A percentile compares a stretch with the other conserved stretches of the same genome.
These are phyloP conservation scores for Phlebiopsis gigantea DNA, from an alignment of 768 basidiomycete species.

Conservation along the genomic window DNA sequence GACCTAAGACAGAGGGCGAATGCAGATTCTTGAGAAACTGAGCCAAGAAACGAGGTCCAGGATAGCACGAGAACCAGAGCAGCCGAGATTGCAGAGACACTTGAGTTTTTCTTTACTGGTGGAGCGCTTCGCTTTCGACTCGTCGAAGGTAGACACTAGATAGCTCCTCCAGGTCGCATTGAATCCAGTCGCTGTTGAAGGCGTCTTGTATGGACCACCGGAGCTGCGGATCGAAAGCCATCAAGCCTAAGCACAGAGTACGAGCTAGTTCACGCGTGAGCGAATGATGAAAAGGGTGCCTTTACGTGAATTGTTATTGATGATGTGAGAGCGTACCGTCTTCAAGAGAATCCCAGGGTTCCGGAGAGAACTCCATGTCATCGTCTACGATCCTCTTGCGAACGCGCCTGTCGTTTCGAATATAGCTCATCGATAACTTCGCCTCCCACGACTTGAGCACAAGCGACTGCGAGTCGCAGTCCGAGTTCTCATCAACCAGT, in stretches of 20 bases:
- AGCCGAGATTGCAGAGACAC: neutral
- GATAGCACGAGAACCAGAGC: neutral
- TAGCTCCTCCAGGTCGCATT: constrained; percentile 53
- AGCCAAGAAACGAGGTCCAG: neutral
- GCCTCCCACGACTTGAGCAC: constrained; percentile 17
- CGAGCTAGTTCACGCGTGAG: constrained; percentile 40
- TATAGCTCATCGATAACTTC: constrained; percentile 38
- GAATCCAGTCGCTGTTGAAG: constrained; percentile 63
- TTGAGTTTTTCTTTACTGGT: neutral
- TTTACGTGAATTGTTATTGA: neutral
- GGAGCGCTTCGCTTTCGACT: constrained; percentile 23
- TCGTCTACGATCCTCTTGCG: constrained; percentile 68
- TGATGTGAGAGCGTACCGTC: constrained; percentile 44
- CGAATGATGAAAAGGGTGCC: neutral
- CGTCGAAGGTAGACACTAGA: constrained; percentile 56
- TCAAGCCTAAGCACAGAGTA: constrained; percentile 51
- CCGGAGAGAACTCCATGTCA: constrained; percentile 47
- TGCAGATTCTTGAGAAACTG: neutral
- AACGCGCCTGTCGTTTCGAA: constrained; percentile 50
- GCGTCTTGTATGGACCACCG: constrained; percentile 64
- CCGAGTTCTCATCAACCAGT: constrained; percentile 18
- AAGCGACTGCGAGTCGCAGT: constrained; percentile 9
- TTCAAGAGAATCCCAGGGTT: constrained; percentile 49
- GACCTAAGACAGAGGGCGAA: neutral
- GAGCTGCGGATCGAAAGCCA: constrained; percentile 48